Base-by-base conservation (phyloP, 495 filamentous ascomycete genomes). In the Hypoxylon lienhwacheense region DNA sequence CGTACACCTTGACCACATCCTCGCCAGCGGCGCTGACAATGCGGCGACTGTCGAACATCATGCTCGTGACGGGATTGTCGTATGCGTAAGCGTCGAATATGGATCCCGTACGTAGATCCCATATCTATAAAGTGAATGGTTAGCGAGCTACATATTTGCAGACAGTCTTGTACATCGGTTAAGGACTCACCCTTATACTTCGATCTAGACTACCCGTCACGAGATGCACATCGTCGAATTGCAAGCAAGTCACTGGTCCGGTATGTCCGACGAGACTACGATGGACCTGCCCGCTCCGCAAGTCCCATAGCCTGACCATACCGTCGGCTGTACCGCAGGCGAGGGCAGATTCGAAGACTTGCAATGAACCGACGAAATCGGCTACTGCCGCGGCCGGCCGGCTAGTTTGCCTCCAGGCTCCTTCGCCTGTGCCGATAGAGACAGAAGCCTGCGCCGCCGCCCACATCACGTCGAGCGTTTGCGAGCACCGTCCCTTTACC, bases 391-490 rank as follows among this genome's bases (percentile, higher is more conserved):
- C 67, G 11, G 77, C 74, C 50, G 83, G 75, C 71, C 84, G 85
- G 42, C 63, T 72, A 10, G 77, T 75, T 70, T 67, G 74, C 51
- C 70, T 73, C 79, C 78, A 90, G 53, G 78, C 68, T 12, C 77
- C 76, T 56, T 80, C 79, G 48, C 70, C 71, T 0, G 77, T 72
- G 7, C 74, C 72, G 40, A 84, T 76, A 6, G 78, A 79, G 22
- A 89, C 82, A 6, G 86, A 88, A 19, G 90, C 90, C 68, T 97
- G 95, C 2, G 93, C 91, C 1, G 93, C 90, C 3, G 93, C 93
- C 93, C 93, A 99, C 59, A 99, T 84, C n/a, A 99, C 91, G 70
- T 99, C 93, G 20, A 99, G 76, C 1, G 93, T 99, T 71, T 99
- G 93, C 22, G 97, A 89, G 69, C 93, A 97, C 41, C 95, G 86